These are phyloP conservation scores for Hapsidospora chrysogenum DNA, from an alignment of 495 filamentous ascomycete genomes.

Conservation along the genomic window DNA sequence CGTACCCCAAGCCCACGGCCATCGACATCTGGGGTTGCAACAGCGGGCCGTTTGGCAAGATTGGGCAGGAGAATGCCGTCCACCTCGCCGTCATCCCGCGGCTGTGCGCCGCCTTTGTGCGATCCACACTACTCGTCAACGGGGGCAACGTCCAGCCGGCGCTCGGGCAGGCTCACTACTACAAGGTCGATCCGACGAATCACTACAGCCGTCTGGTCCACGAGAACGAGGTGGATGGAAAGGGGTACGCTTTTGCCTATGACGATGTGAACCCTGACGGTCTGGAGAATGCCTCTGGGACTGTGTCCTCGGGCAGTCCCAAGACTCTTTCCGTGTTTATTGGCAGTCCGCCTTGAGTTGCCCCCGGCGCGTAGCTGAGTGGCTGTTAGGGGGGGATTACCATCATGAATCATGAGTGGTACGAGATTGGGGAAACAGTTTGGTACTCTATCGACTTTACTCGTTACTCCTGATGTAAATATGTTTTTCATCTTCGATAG, in stretches of 20 bases:
- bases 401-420: too few species aligned
- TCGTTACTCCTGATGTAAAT: too few species aligned
- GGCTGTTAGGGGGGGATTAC: too few species aligned
- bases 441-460: too few species aligned
- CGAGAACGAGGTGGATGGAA: slow-evolving; percentile 20
- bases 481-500: too few species aligned
- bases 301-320: neutral
- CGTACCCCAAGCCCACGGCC: slow-evolving; percentile 18
- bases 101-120: slow-evolving; percentile 28
- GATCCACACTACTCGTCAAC: slow-evolving; percentile 19
- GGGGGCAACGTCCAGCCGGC: slow-evolving; percentile 25
- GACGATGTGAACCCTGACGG: slow-evolving; percentile 28
- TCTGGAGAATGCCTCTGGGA: neutral
- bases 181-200: slow-evolving; percentile 6
- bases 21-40: slow-evolving; percentile 31
- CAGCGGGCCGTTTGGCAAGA: slow-evolving; percentile 22
- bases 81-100: slow-evolving; percentile 22
- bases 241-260: slow-evolving; percentile 31
- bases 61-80: slow-evolving; percentile 7
- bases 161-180: neutral
- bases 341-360: slow-evolving; percentile 4
- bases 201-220: slow-evolving; percentile 27
- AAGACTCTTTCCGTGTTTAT: neutral
- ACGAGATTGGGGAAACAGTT: too few species aligned
- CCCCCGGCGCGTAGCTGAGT: too few species aligned